Base-by-base conservation (phyloP, 2,329 filamentous ascomycete species). In the Chrysosporium keratinophilum region DNA sequence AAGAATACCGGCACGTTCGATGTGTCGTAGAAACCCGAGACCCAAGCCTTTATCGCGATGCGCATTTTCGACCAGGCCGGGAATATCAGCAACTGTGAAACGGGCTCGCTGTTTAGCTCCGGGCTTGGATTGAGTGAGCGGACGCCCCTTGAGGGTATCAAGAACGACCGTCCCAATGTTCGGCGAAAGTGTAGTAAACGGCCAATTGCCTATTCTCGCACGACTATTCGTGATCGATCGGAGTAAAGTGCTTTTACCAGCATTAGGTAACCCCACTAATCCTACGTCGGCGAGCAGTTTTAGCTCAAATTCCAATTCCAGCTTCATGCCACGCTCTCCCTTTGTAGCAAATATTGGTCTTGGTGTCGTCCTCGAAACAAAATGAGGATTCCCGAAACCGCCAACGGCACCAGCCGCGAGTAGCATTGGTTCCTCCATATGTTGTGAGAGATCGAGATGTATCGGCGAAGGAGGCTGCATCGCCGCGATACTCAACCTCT, bases 161-260 rank as follows among this genome's bases (percentile, higher is more conserved):
- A 98, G 79, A 12, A 97, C 85, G 5, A 98, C 88, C 0, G 93
- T 98, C 49, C 93, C 93, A 52, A 98, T 94, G 61, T 95, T 96
- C 2, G 93, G 93, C 61, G 90, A 85, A 7, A 98, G 76, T 0
- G 93, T 98, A 2, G 93, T 98, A 68, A 98, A 98, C 9, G 89
- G 91, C 93, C 93, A 98, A 67, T 87, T 84, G 40, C 93, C 93
- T 3, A 98, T 83, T 39, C 93, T 81, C 1, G 93, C 88, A 56
- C 89, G 84, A 66, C 87, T 94, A 67, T 90, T 90, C 62, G 84
- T 95, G 62, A 98, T 74, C 2, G 90, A 84, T 15, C 93, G 83
- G 14, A 97, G 78, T 1, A 98, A 77, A 0, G 93, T 97, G 66
- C 87, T 94, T 71, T 98, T 98, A 7, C 93, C 93, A 3, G 91